Base-by-base conservation (phyloP, 2,329 filamentous ascomycete species). In the Drechmeria coniospora region DNA sequence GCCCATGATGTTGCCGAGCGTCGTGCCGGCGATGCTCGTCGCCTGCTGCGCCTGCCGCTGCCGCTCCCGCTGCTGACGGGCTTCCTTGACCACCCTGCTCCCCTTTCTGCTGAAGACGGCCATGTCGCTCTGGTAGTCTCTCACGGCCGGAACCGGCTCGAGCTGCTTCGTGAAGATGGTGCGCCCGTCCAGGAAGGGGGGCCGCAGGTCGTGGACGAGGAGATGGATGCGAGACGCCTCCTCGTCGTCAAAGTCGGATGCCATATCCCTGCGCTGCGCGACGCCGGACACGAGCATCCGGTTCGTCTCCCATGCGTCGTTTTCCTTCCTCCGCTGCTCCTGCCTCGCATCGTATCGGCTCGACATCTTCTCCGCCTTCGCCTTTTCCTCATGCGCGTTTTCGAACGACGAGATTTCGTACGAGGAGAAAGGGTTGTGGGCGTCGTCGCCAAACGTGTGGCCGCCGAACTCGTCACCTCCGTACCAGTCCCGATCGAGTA, bases 291-390 rank as follows among this genome's bases (percentile, higher is more conserved):
- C 90, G 34, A 98, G 65, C 90, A 98, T 95, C 33, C 90, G 80
- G 50, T 98, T 98, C 11, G 87, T 90, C 54, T 98, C 92, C 90
- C 90, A 98, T 0, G 86, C 87, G 54, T 98, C 90, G 23, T 90
- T 84, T 47, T 98, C 90, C 47, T 80, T 84, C 50, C 93, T 82
- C 42, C 86, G 81, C 53, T 93, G 83, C 32, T 82, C 65, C 34
- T 77, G 75, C 27, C 80, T 68, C 24, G 79, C 79, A 29, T 60
- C 68, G 43, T 63, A 69, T 42, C 68, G 75, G 28, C 68, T 75
- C 5, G 74, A 65, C 59, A 90, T 90, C 63, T 82, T 90, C 52
- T 92, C 81, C 7, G 74, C 64, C 49, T 84, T 56, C 10, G 74
- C 77, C 11, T 68, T 68, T 51, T 92, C 83, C 48, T 92, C 81